Evolutionary conservation across 2,329 filamentous ascomycete genomes (phyloP), one percentile per base, ranked within the genome.

Genomic region (Pseudonectria buxi): DNA sequence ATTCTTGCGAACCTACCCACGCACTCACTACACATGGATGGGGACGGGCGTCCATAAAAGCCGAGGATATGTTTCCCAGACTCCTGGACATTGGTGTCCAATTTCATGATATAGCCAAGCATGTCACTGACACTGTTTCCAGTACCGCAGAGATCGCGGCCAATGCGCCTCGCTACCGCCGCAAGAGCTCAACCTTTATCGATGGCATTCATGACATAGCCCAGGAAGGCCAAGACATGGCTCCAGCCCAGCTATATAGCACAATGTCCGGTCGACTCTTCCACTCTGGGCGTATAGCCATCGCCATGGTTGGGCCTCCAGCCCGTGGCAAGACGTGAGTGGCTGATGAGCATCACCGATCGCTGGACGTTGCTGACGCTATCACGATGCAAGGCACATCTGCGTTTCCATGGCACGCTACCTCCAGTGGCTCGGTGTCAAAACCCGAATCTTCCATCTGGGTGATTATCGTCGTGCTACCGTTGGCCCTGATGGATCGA

Each of bases 231-330:
- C 65, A 69, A 44, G 70, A 90, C 50, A 78, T 94, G 76, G 92
- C 92, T 5, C 92, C 92, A 22, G 92, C 92, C 49, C 92, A 98
- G 67, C 74, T 98, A 30, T 98, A 98, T 68, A 95, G 88, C 61
- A 98, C 92, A 35, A 94, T 96, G 74, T 96, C 90, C 31, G 92
- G 92, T 32, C 80, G 92, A 28, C 78, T 98, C 22, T 98, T 98
- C 60, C 92, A 98, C 63, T 95, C 92, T 14, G 92, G 92, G 31
- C 81, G 90, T 39, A 98, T 98, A 58, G 90, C 90, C 31, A 96
- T 98, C 52, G 90, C 92, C 46, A 95, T 95, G 59, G 92, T 96
- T 48, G 92, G 92, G 15, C 76, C 95, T 22, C 92, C 92, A 28
- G 92, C 92, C 26, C 81, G 92, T 54, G 92, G 92, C 42, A 98